Conservation (phyloP, 2,329 filamentous ascomycete genomes). For the Alternaria hordeiaustralica region DNA sequence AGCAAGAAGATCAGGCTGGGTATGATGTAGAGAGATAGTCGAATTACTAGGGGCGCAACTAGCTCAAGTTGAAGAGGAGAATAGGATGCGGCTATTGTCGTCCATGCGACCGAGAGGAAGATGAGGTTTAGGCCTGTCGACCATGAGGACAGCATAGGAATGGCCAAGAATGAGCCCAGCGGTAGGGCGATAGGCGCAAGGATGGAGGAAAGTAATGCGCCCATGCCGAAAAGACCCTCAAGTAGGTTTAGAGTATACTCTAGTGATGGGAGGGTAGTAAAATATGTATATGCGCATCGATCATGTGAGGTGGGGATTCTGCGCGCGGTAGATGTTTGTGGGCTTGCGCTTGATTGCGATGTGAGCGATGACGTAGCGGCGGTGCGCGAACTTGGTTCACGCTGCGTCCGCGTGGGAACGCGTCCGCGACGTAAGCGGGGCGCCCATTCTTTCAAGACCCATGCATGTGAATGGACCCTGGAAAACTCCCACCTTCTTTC, state of each 20-base stretch:
- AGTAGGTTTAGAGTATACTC: background rate
- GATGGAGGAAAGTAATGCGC: constrained; percentile 33
- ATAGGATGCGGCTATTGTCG: constrained; percentile 79
- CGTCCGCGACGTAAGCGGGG: constrained; percentile 5
- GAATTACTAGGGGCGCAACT: constrained; percentile 71
- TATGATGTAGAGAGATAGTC: constrained; percentile 72
- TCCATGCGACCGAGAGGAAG: constrained; percentile 92
- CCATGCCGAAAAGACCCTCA: constrained; percentile 26
- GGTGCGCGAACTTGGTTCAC: constrained; percentile 8
- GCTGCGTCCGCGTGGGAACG: background rate
- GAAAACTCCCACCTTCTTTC: background rate
- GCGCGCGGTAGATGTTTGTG: background rate
- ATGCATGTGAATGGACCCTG: background rate
- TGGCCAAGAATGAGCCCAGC: constrained; percentile 68
- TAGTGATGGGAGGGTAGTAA: background rate
- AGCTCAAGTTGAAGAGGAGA: constrained; percentile 77
- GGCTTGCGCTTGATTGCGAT: constrained; percentile 3
- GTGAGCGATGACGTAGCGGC: constrained; percentile 13
- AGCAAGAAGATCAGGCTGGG: constrained; percentile 75
- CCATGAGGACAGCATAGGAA: constrained; percentile 77
- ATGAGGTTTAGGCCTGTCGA: constrained; percentile 81
- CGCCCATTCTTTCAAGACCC: background rate
- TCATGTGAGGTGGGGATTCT: constrained; percentile 5
- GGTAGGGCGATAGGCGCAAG: constrained; percentile 48
- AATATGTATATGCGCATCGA: background rate